Percentiles rank a stretch among this genome's conserved stretches.
phyloP scores from a whole-genome alignment of 2,329 filamentous ascomycete genomes.

The Fusarium drepaniforme region DNA sequence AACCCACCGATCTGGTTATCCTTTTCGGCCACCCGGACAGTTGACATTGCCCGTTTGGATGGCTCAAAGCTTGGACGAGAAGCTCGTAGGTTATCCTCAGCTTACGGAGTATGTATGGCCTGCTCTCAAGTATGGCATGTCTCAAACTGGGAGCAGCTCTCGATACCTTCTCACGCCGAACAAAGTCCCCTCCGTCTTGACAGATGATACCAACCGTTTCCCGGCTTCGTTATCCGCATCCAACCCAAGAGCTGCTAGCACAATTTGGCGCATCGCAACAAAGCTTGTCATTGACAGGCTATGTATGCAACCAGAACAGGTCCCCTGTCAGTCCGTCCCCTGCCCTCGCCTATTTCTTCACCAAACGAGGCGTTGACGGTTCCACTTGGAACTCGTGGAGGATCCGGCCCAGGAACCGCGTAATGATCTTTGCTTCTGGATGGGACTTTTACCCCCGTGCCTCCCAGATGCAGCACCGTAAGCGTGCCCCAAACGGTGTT shows the following conservation, averaged over 20 bases:
- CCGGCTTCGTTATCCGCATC: conserved; percentile 5
- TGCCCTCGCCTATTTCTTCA: conserved; percentile 20
- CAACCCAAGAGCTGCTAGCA: conserved; percentile 1
- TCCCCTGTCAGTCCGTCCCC: conserved; percentile 20
- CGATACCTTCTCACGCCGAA: neutral
- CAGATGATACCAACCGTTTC: neutral
- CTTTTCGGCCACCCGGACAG: neutral
- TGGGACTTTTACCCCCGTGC: conserved; percentile 9
- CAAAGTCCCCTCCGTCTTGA: neutral
- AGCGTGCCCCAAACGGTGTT: conserved; percentile 25
- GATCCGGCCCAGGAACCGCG: conserved; percentile 23
- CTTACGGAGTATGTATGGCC: conserved; percentile 1
- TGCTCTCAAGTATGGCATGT: conserved; percentile 13
- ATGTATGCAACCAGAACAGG: conserved; percentile 13
- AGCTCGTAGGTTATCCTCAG: neutral
- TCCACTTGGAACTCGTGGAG: conserved; percentile 12
- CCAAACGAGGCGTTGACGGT: conserved; percentile 26
- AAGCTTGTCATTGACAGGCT: conserved; percentile 8
- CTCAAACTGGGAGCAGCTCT: conserved; percentile 3
- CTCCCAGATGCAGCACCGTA: conserved; percentile 18
- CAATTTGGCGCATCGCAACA: neutral
- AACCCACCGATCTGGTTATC: conserved; percentile 20
- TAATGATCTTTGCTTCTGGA: conserved; percentile 30
- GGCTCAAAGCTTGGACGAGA: neutral
- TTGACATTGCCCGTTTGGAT: conserved; percentile 4